These are phyloP conservation scores for Exophiala aquamarina DNA, from an alignment of 2,329 filamentous ascomycete species.

Conservation along the genomic window DNA sequence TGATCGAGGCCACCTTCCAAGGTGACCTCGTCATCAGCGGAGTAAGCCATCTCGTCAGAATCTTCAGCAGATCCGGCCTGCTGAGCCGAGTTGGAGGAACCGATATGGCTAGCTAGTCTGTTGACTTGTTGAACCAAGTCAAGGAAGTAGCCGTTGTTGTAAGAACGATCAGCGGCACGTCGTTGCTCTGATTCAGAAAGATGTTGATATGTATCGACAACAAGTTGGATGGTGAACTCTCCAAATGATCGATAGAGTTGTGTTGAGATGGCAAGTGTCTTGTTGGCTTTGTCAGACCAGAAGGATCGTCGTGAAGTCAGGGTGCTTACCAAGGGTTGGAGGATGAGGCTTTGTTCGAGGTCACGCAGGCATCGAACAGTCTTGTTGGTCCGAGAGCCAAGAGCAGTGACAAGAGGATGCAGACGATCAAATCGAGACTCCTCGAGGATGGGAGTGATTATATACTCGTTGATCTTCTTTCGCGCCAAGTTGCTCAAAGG, in stretches of 20 bases:
- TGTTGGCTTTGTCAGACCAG: slow-evolving; percentile 69
- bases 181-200: slow-evolving; percentile 84
- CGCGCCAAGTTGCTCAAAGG: slow-evolving; percentile 68
- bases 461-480: slow-evolving; percentile 76
- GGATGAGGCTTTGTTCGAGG: slow-evolving; percentile 88
- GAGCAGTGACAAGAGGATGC: slow-evolving; percentile 71
- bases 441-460: slow-evolving; percentile 73
- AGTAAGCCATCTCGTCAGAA: slow-evolving; percentile 50
- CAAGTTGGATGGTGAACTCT: slow-evolving; percentile 83
- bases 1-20: slow-evolving; percentile 78
- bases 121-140: slow-evolving; percentile 93
- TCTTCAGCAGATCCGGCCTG: slow-evolving; percentile 55
- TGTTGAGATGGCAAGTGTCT: slow-evolving; percentile 71
- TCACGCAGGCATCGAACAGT: slow-evolving; percentile 90
- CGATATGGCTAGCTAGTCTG: slow-evolving; percentile 82
- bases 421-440: slow-evolving; percentile 76
- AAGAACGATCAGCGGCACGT: slow-evolving; percentile 80
- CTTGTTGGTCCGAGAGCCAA: slow-evolving; percentile 70
- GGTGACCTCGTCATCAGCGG: slow-evolving; percentile 68
- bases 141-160: slow-evolving; percentile 95
- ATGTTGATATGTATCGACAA: slow-evolving; percentile 84
- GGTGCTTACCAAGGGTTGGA: slow-evolving; percentile 77
- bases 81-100: slow-evolving; percentile 62
- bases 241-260: slow-evolving; percentile 83
- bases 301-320: slow-evolving; percentile 61